Evolutionary conservation across 257 asterid genomes (phyloP).

Genomic region (Solanum rostratum): DNA sequence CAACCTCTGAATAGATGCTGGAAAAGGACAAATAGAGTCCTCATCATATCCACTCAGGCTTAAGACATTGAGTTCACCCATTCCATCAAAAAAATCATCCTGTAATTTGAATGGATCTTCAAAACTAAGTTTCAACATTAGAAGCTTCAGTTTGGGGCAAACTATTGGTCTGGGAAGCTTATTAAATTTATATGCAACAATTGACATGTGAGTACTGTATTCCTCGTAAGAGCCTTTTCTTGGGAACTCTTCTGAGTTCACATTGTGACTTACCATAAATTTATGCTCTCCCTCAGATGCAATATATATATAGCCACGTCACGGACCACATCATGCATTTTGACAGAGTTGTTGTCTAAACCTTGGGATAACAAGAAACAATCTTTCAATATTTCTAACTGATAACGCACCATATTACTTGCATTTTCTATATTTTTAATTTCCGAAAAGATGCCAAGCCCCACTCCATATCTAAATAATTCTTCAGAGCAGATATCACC

Average conservation of each 20-base stretch:
- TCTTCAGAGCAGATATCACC: not conserved
- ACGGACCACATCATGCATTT: constrained; percentile 4
- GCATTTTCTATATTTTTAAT: not conserved
- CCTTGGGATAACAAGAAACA: not conserved
- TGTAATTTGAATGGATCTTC: not conserved
- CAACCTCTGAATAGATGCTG: not conserved
- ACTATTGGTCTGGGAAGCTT: not conserved
- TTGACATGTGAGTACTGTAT: not conserved
- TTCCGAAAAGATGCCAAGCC: not conserved
- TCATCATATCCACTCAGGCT: not conserved
- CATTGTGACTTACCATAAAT: not conserved
- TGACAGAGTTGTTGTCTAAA: not conserved
- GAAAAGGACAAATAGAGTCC: not conserved
- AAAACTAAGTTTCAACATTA: not conserved
- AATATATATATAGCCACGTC: not conserved
- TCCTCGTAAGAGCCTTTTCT: not conserved
- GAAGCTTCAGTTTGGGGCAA: not conserved
- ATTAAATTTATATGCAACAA: not conserved
- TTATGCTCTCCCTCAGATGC: not conserved
- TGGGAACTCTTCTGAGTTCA: not conserved
- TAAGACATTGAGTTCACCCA: not conserved
- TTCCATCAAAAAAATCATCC: not conserved
- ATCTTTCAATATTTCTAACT: not conserved
- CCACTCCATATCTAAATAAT: not conserved
- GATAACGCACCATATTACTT: not conserved